Percentiles rank a stretch among this genome's conserved stretches.
Evolutionary conservation across 2,329 filamentous ascomycete species (phyloP).

Genomic region (Clarireedia homoeocarpa): DNA sequence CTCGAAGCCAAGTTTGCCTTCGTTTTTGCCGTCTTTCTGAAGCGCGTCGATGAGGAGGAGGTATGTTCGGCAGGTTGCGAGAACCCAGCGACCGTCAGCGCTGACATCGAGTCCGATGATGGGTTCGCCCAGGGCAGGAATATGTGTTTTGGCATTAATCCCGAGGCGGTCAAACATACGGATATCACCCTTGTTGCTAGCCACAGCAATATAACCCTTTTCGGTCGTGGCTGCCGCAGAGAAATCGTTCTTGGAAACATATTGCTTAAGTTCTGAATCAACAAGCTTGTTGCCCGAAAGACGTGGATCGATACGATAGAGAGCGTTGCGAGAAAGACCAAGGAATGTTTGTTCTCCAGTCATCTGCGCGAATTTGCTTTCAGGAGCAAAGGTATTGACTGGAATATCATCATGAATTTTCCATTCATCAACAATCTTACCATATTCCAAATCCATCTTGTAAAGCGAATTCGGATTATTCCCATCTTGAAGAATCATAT

Average conservation of each 20-base stretch:
- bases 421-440: slow-evolving; percentile 98
- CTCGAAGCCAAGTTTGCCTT: slow-evolving; percentile 97
- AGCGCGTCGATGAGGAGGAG: slow-evolving; percentile 86
- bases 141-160: slow-evolving; percentile 95
- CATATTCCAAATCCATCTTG: slow-evolving; percentile 95
- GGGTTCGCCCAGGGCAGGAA: slow-evolving; percentile 88
- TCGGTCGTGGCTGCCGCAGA: slow-evolving; percentile 90
- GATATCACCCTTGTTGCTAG: slow-evolving; percentile 96
- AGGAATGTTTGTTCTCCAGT: slow-evolving; percentile 92
- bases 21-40: slow-evolving; percentile 90
- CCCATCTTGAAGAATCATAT: slow-evolving; percentile 30
- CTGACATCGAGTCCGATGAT: slow-evolving; percentile 94
- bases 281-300: slow-evolving; percentile 87
- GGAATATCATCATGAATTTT: slow-evolving; percentile 95
- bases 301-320: slow-evolving; percentile 91
- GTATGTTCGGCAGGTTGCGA: slow-evolving; percentile 91
- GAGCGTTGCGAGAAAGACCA: slow-evolving; percentile 83
- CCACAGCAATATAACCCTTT: slow-evolving; percentile 93
- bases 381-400: slow-evolving; percentile 83
- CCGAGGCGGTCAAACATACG: slow-evolving; percentile 93
- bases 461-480: slow-evolving; percentile 84
- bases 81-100: slow-evolving; percentile 90
- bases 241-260: slow-evolving; percentile 94
- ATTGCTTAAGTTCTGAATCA: slow-evolving; percentile 88
- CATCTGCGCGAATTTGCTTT: slow-evolving; percentile 98